Percentiles rank a stretch among this genome's conserved stretches.
These are phyloP conservation scores for Carex sylvatica DNA, from an alignment of 202 grass and related monocot genomes.

Conservation along the genomic window DNA sequence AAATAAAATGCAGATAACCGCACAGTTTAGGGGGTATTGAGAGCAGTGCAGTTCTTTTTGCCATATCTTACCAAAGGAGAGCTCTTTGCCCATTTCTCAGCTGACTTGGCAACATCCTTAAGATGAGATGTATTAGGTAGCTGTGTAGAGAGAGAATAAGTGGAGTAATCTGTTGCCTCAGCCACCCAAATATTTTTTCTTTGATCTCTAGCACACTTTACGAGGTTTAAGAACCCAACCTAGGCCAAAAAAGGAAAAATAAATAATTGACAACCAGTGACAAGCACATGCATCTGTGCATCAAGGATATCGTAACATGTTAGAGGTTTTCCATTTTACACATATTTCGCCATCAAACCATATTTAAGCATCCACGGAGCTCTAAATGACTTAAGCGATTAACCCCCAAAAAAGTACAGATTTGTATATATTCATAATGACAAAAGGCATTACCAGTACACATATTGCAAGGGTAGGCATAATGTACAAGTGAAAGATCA, in stretches of 20 bases:
- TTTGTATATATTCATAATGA: neutral
- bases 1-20: neutral
- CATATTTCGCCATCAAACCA: neutral
- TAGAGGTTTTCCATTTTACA: neutral
- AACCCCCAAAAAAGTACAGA: neutral
- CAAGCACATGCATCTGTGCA: neutral
- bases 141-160: conserved; percentile 45
- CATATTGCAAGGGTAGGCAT: neutral
- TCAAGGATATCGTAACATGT: neutral
- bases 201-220: conserved; percentile 84
- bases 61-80: conserved; percentile 55
- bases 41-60: conserved; percentile 3
- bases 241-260: conserved; percentile 30
- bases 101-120: conserved; percentile 45
- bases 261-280: conserved; percentile 6
- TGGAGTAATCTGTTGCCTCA: conserved; percentile 68
- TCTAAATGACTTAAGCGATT: neutral
- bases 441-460: neutral
- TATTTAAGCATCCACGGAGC: neutral
- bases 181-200: conserved; percentile 74
- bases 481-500: neutral
- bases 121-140: conserved; percentile 69
- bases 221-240: conserved; percentile 90
- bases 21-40: neutral
- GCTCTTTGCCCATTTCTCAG: conserved; percentile 71